Base-by-base conservation (phyloP, 116 monocot genomes). In the Iris pallida region DNA sequence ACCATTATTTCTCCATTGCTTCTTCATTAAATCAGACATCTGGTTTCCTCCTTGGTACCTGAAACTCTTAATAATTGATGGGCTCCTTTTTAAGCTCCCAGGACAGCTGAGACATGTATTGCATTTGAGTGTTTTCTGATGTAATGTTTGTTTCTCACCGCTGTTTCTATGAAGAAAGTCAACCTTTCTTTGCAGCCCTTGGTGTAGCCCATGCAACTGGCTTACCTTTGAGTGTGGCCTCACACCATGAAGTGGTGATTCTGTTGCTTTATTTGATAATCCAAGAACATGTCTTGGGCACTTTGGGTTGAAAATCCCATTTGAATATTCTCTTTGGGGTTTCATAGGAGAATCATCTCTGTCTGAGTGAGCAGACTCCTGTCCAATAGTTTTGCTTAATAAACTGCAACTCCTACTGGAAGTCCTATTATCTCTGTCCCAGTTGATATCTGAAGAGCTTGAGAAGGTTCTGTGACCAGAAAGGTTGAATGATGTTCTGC, bases 61-160 rank as follows among this genome's bases (percentile, higher is more conserved):
- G 76, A 66, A 89, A 70, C 75, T 87, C 44, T 92, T 85, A 70
- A 90, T 84, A 48, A 80, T 76, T n/a, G 92, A 86, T 68, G 90
- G 90, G 74, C 93, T 93, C 72, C 47, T 84, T 53, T 67, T 84
- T 57, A 78, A 77, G 76, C 64, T 69, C 47, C 73, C 64, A 59
- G 75, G 62, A 72, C 51, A 72, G 55, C 45, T 79, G 51, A 58
- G 43, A 70, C 69, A 71, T 67, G 78, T 74, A 67, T 80, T 81
- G 68, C 71, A 68, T 47, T 61, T 54, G 65, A 59, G 73, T n/a
- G 41, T 68, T 75, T 78, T 70, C 61, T 63, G 68, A 57, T 61
- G 75, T 9, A 42, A 30, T 30, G 30, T 68, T 73, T 61, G 70
- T 53, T 83, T 69, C 63, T 85, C 89, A 52, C 80, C 79, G 52